Evolutionary conservation across 2,329 filamentous ascomycete genomes (phyloP), one percentile per base, ranked within the genome.

Genomic region (Fusarium guadeloupense): DNA sequence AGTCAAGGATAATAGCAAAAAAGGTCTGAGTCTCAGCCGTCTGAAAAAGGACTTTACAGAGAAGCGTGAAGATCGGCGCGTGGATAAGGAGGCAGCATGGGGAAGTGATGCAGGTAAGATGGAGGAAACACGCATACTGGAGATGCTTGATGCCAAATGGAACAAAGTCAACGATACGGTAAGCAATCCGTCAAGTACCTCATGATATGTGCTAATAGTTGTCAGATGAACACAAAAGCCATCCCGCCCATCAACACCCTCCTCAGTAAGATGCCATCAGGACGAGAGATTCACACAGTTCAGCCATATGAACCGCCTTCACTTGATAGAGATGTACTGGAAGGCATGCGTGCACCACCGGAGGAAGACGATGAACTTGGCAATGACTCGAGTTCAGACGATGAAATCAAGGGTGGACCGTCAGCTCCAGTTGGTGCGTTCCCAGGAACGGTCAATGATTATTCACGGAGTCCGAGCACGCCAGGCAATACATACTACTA

Each of bases 121-220:
- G 16, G 95, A 98, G 74, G 95, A 99, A 76, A 87, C 83, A 3
- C 83, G 93, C 50, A 89, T 98, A 3, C 82, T 97, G 45, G 91
- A 95, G 68, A 92, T 95, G 87, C 78, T 99, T 28, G 86, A 96
- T 68, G 83, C 82, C 31, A 97, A 97, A 74, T 97, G 95, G 94
- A 87, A 86, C 59, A 95, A 93, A 77, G 87, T 93, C 76, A 99
- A 99, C 71, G 92, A 97, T 75, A 96, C 91, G 16, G 91, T 96
- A 77, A 78, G 86, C 62, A 6, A 4, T 5, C 2, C 3, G 9
- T 6, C 4, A 12, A 9, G 0, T 1, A 33, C 6, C 10, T 2
- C 3, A 2, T 4, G 6, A 4, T 26, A 25, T 30, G 46, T 31
- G 54, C 62, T 69, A 51, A 60, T 42, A 2, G 30, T 13, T 17